phyloP scores from a whole-genome alignment of 495 filamentous ascomycete species.

The Aspergillus funiculosus region DNA sequence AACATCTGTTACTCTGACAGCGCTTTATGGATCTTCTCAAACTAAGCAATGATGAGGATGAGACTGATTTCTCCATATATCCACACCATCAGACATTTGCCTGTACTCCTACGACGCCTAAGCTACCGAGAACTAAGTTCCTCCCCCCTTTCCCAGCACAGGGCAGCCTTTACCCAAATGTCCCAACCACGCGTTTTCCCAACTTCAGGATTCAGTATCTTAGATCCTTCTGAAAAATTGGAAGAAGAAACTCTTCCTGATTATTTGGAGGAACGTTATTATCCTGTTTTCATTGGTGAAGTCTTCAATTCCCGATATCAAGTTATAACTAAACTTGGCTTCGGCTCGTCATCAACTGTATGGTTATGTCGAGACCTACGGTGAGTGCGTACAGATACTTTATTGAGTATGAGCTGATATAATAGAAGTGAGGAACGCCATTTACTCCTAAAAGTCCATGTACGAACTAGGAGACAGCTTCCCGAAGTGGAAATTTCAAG shows the following conservation, averaged over 20 bases:
- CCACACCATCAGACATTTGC: no score
- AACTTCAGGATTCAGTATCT: slow-evolving; percentile 10
- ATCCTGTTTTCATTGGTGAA: slow-evolving; percentile 43
- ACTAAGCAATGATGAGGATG: no score
- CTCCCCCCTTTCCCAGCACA: slow-evolving; percentile 8
- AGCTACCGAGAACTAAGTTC: background rate
- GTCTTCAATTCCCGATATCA: slow-evolving; percentile 36
- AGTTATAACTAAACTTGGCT: slow-evolving; percentile 42
- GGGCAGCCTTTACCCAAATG: background rate
- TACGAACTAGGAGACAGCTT: slow-evolving; percentile 11
- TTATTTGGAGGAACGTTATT: slow-evolving; percentile 35
- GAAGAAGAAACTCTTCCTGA: slow-evolving; percentile 42
- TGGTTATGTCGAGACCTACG: slow-evolving; percentile 45
- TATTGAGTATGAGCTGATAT: slow-evolving; percentile 10
- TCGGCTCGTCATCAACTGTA: slow-evolving; percentile 44
- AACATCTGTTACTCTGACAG: no score
- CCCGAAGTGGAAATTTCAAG: slow-evolving; percentile 34
- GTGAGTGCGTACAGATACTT: slow-evolving; percentile 22
- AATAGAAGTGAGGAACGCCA: slow-evolving; percentile 24
- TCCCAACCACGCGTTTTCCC: slow-evolving; percentile 16
- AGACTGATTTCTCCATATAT: no score
- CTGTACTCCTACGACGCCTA: no score
- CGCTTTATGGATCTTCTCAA: no score
- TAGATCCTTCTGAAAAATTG: slow-evolving; percentile 16
- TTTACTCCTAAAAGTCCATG: slow-evolving; percentile 33